These are phyloP conservation scores for Saturnispora silvae DNA, from an alignment of 805 yeast genomes.

Conservation along the genomic window DNA sequence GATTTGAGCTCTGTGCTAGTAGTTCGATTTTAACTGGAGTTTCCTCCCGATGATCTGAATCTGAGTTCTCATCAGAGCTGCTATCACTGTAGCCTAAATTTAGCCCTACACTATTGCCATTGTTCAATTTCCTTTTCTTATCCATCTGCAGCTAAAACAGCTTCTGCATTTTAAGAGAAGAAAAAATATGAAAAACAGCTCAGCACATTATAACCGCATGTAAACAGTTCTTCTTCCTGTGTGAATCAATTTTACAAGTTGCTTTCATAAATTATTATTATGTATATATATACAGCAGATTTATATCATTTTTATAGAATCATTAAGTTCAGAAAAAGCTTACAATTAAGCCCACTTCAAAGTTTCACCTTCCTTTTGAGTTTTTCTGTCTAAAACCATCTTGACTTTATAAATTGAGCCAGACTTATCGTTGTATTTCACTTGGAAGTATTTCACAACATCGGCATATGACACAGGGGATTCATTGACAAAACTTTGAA, in stretches of 20 bases:
- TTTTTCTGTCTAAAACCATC: conserved; percentile 49
- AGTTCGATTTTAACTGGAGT: too few relatives aligned
- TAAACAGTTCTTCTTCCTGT: too few relatives aligned
- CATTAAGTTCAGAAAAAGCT: too few relatives aligned
- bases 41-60: too few relatives aligned
- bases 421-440: conserved; percentile 38
- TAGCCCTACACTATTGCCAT: not conserved
- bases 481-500: conserved; percentile 60
- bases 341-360: conserved; percentile 40
- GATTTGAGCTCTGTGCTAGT: too few relatives aligned
- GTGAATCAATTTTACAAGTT: too few relatives aligned
- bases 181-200: not conserved
- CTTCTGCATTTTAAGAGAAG: too few relatives aligned
- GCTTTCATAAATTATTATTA: too few relatives aligned
- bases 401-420: conserved; percentile 56
- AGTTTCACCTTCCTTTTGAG: conserved; percentile 31
- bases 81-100: conserved; percentile 3
- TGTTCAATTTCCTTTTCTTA: not conserved
- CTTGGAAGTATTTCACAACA: conserved; percentile 51
- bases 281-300: conserved; percentile 4
- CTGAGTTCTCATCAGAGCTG: conserved; percentile 6
- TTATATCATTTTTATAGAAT: conserved; percentile 2
- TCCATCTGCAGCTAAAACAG: too few relatives aligned
- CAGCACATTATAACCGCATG: too few relatives aligned
- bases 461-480: conserved; percentile 61